Conservation (phyloP, 495 filamentous ascomycete genomes). For the Penicillium verhagenii region DNA sequence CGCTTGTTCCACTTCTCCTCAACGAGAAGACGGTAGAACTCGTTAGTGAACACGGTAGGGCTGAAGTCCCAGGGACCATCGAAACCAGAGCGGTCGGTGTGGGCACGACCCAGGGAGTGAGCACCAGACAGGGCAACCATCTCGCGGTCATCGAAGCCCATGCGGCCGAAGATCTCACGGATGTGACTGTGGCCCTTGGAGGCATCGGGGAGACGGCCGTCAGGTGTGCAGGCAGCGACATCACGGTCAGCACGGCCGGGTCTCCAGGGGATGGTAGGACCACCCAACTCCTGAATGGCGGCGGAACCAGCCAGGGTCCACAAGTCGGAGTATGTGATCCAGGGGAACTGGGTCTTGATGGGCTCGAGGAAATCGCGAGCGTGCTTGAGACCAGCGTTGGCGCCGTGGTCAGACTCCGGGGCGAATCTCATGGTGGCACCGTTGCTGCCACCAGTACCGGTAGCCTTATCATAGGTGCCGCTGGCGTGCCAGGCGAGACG, state of each 20-base stretch:
- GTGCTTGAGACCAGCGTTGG: constrained; percentile 85
- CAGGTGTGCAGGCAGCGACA: constrained; percentile 83
- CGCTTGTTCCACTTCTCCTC: constrained; percentile 89
- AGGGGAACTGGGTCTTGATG: constrained; percentile 84
- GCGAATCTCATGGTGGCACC: constrained; percentile 97
- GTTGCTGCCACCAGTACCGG: constrained; percentile 89
- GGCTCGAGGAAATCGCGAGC: constrained; percentile 93
- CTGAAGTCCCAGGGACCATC: constrained; percentile 96
- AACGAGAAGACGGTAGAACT: constrained; percentile 84
- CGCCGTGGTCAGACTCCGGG: constrained; percentile 88
- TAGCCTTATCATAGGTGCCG: constrained; percentile 86
- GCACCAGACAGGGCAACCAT: constrained; percentile 90
- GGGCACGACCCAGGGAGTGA: constrained; percentile 91
- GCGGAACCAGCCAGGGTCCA: constrained; percentile 88
- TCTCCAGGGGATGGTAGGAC: constrained; percentile 84
- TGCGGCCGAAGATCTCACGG: constrained; percentile 89
- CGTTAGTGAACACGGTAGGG: constrained; percentile 91
- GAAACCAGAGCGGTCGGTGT: constrained; percentile 84
- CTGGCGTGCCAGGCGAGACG: constrained; percentile 86
- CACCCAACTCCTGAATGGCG: constrained; percentile 93
- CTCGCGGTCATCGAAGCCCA: constrained; percentile 97
- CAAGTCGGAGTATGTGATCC: constrained; percentile 94
- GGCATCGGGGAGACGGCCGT: constrained; percentile 93
- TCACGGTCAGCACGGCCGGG: constrained; percentile 84
- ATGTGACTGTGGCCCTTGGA: constrained; percentile 78